Percentiles rank a stretch among this genome's conserved stretches.
Conservation (phyloP, 108 stramenopile species). For the Pseudonitzschia multistriata region DNA sequence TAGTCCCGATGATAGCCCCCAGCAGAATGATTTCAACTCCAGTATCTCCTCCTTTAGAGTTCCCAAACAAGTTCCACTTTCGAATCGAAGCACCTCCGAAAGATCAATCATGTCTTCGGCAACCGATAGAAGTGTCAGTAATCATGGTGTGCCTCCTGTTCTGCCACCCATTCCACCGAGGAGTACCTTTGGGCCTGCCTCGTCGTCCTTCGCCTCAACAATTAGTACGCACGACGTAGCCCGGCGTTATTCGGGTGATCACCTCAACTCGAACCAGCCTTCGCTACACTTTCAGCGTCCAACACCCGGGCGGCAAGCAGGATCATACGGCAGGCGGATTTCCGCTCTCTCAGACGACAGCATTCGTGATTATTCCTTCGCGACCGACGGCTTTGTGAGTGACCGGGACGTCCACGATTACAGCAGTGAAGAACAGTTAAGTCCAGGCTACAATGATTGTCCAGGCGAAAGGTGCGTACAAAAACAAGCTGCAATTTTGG, state of each 20-base stretch:
- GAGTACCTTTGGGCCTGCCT: too few species aligned
- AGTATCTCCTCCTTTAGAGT: not conserved
- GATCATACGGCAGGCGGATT: not conserved
- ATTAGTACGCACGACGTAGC: too few species aligned
- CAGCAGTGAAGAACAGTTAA: too few species aligned
- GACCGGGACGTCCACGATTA: not conserved
- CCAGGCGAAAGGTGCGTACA: not conserved
- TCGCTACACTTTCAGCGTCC: not conserved
- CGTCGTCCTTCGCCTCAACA: too few species aligned
- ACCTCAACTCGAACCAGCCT: not conserved
- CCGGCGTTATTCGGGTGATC: not conserved
- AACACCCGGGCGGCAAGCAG: not conserved
- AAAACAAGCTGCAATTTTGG: too few species aligned
- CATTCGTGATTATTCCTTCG: not conserved
- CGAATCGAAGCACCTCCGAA: not conserved
- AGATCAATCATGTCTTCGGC: not conserved
- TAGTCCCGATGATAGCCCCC: not conserved
- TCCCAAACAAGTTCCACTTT: slow-evolving; percentile 6
- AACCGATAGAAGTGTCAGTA: not conserved
- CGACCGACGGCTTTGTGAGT: not conserved
- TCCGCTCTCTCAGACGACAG: not conserved
- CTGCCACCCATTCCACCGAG: not conserved
- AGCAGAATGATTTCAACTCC: not conserved
- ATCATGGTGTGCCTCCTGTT: not conserved
- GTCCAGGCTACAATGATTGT: not conserved